These are phyloP conservation scores for Aspergillus vadensis DNA, from an alignment of 2,329 filamentous ascomycete genomes.

Conservation along the genomic window DNA sequence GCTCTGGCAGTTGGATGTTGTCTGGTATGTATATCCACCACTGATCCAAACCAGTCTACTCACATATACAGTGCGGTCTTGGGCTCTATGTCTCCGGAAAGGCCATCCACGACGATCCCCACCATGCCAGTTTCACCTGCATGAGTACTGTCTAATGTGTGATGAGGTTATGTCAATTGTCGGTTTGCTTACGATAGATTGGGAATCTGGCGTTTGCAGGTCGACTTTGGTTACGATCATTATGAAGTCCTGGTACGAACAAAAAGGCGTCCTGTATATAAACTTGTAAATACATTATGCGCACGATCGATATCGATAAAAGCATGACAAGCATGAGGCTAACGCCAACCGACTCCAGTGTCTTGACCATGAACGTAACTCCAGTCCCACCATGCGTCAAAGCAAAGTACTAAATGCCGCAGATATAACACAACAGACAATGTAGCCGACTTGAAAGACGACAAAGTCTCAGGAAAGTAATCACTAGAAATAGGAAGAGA, in stretches of 20 bases:
- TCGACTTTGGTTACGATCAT: background rate
- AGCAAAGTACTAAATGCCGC: no score
- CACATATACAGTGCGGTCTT: constrained; percentile 31
- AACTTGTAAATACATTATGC: background rate
- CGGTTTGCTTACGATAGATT: background rate
- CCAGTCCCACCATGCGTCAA: no score
- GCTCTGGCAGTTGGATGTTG: constrained; percentile 25
- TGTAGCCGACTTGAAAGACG: no score
- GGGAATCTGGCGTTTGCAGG: background rate
- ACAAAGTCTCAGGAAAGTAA: no score
- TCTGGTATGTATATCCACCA: constrained; percentile 22
- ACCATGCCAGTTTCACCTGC: constrained; percentile 36
- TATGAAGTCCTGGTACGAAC: background rate
- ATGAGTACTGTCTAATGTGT: constrained; percentile 28
- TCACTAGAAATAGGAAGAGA: background rate
- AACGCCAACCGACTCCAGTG: background rate
- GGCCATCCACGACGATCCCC: constrained; percentile 36
- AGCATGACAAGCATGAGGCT: background rate
- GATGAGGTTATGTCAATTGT: background rate
- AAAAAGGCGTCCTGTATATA: background rate
- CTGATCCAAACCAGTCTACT: background rate
- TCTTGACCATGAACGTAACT: no score
- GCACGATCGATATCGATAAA: background rate
- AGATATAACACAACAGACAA: no score
- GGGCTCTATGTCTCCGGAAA: constrained; percentile 40